Evolutionary conservation across 2,329 filamentous ascomycete species (phyloP).

Genomic region (Aspergillus vadensis): DNA sequence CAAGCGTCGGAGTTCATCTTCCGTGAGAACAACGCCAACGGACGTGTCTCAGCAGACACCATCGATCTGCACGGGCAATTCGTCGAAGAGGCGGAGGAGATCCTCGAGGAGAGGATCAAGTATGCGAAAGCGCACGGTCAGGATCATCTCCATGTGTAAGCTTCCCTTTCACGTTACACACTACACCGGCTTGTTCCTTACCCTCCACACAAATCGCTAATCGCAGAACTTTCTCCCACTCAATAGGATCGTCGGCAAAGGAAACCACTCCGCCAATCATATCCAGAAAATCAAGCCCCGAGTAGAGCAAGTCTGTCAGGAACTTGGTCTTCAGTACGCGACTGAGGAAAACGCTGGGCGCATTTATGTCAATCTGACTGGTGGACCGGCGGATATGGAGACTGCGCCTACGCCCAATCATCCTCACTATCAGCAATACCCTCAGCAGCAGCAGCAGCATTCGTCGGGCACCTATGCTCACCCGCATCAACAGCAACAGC

Average conservation of each 20-base stretch:
- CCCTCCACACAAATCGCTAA: neutral
- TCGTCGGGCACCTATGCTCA: neutral
- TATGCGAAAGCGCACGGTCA: slow-evolving; percentile 74
- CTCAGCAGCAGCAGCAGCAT: neutral
- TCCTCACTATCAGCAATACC: slow-evolving; percentile 44
- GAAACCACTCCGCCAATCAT: slow-evolving; percentile 79
- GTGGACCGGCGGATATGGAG: slow-evolving; percentile 61
- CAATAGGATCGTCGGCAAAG: slow-evolving; percentile 81
- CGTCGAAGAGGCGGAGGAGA: slow-evolving; percentile 91
- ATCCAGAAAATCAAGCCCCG: slow-evolving; percentile 95
- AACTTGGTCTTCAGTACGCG: slow-evolving; percentile 77
- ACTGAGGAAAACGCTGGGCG: slow-evolving; percentile 89
- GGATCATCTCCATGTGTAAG: slow-evolving; percentile 78
- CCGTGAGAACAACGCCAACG: slow-evolving; percentile 84
- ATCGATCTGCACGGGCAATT: slow-evolving; percentile 95
- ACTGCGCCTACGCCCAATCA: slow-evolving; percentile 36
- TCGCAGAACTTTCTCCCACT: neutral
- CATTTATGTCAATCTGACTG: slow-evolving; percentile 84
- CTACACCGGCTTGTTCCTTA: neutral
- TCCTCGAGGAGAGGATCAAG: slow-evolving; percentile 81
- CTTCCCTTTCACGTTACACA: slow-evolving; percentile 10
- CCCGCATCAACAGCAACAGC: slow-evolving; percentile 10
- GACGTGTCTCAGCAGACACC: slow-evolving; percentile 73
- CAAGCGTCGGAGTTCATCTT: slow-evolving; percentile 95
- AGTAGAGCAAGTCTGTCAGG: slow-evolving; percentile 81